Percentiles rank a stretch among this genome's conserved stretches.
phyloP scores from a whole-genome alignment of 495 filamentous ascomycete species.

The Penicillium egyptiacum region DNA sequence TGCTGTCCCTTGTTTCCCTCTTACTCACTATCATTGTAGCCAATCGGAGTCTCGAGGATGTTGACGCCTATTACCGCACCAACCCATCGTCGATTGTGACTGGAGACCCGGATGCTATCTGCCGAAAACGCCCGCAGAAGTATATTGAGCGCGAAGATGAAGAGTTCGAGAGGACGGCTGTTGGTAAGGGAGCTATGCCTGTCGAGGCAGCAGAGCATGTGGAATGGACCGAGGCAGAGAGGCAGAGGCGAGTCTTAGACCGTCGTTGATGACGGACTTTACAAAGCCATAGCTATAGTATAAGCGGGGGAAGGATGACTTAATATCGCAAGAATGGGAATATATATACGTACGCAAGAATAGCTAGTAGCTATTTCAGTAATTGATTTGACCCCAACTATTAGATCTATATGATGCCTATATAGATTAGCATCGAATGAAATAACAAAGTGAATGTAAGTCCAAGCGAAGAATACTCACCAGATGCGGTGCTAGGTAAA shows the following conservation, averaged over 20 bases:
- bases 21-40: conserved; percentile 27
- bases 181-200: not conserved
- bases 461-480: no score
- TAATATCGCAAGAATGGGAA: no score
- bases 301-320: not conserved
- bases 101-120: conserved; percentile 4
- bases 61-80: conserved; percentile 47
- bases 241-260: not conserved
- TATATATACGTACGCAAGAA: not conserved
- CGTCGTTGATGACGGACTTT: not conserved
- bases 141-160: conserved; percentile 1
- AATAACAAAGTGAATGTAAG: no score
- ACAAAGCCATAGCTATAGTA: not conserved
- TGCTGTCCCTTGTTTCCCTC: not conserved
- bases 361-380: not conserved
- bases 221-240: not conserved
- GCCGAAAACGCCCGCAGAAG: conserved; percentile 2
- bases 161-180: not conserved
- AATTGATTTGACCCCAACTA: no score
- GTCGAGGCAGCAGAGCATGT: conserved; percentile 1
- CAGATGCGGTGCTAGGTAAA: not conserved
- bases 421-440: no score
- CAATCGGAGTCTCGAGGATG: conserved; percentile 46
- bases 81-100: conserved; percentile 37
- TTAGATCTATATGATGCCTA: no score